Conservation (phyloP, 164 flowering plant genomes). For the Macadamia tetraphylla region DNA sequence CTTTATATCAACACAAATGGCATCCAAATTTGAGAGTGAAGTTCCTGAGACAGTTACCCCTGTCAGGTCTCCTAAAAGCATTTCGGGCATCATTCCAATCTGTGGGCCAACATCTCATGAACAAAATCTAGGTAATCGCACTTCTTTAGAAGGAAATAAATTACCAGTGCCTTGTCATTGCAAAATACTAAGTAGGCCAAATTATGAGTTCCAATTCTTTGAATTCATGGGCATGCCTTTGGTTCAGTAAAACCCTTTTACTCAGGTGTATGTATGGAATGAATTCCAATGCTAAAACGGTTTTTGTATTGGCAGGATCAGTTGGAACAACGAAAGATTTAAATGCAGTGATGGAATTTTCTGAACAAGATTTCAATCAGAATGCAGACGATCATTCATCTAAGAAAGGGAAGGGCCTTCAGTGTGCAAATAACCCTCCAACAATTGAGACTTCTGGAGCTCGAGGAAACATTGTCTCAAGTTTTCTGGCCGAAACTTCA, state of each 20-base stretch:
- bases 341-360: conserved; percentile 8
- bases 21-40: conserved; percentile 11
- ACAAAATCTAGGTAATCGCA: conserved; percentile 22
- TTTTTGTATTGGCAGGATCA: conserved; percentile 22
- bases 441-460: background rate
- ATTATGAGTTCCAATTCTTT: background rate
- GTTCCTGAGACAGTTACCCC: conserved; percentile 10
- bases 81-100: conserved; percentile 8
- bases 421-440: conserved; percentile 1
- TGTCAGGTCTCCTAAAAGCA: conserved; percentile 12
- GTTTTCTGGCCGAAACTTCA: conserved; percentile 9
- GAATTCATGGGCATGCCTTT: conserved; percentile 1
- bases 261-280: background rate
- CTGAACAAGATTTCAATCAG: conserved; percentile 7
- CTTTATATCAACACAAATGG: conserved; percentile 3
- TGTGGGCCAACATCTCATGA: conserved; percentile 14
- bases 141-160: background rate
- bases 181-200: background rate
- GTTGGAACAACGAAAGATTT: conserved; percentile 13
- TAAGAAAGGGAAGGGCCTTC: conserved; percentile 6
- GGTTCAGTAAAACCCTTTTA: background rate
- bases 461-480: conserved; percentile 6
- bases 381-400: conserved; percentile 9
- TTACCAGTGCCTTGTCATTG: background rate
- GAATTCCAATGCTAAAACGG: conserved; percentile 6